Base-by-base conservation (phyloP, 345 rosid species). In the Ceriops tagal region DNA sequence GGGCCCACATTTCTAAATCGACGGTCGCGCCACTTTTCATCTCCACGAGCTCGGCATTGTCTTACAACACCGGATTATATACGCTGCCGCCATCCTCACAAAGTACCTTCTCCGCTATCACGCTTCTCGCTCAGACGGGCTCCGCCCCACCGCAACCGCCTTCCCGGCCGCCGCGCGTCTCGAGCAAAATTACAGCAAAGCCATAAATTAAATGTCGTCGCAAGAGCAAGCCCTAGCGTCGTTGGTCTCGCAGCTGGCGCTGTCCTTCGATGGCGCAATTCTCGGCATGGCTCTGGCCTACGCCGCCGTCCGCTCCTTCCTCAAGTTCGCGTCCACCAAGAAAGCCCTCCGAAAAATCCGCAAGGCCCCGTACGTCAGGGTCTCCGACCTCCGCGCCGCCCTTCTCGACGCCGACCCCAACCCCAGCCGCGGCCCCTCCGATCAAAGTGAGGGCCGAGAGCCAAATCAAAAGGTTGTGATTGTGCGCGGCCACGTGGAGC, bases 251-350 rank as follows among this genome's bases (percentile, higher is more conserved):
- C 90, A 84, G 30, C 67, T 93, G 58, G 96, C 90, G 35, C 70
- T 91, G 35, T 93, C 98, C 58, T 86, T 84, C 69, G 98, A 93
- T 79, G 98, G 99, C 46, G 99, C 97, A 24, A 70, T 90, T 53
- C 79, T 95, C 59, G 98, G 99, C 8, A 79, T 77, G 1, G 84
- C 89, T 72, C 80, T 95, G 1, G 93, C 98, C 1, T 83, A 79
- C 69, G 75, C 81, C 57, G 91, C 97, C 58, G 80, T 85, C 9
- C 88, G 96, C 22, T 79, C 96, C 22, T 63, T 82, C 58, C 28
- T 82, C 65, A 80, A 80, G 53, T 80, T 73, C 75, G 75, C 78
- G 2, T 78, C 85, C 20, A 72, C 65, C 69, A 79, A 90, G 72
- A 76, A 87, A 30, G 87, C 96, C 62, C 83, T 91, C 58, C 75